These are phyloP conservation scores for Beauveria pseudobassiana DNA, from an alignment of 2,329 filamentous ascomycete genomes.

Conservation along the genomic window DNA sequence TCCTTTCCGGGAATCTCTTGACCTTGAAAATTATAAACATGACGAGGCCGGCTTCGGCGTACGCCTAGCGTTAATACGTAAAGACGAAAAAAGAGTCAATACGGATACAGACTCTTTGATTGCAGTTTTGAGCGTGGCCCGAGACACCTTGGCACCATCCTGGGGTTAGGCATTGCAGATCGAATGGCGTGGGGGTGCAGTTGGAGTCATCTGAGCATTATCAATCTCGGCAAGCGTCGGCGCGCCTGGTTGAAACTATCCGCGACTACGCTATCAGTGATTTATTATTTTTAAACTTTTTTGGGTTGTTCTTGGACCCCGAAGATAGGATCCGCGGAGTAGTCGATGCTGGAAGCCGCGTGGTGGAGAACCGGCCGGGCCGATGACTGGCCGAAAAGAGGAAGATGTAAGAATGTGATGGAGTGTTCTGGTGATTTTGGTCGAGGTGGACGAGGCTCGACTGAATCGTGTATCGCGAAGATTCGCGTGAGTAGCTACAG, in stretches of 20 bases:
- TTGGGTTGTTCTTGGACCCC: neutral
- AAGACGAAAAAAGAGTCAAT: too few relatives aligned
- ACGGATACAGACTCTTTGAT: too few relatives aligned
- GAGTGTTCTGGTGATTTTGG: neutral
- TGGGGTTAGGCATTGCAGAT: neutral
- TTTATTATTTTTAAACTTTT: too few relatives aligned
- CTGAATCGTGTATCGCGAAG: too few relatives aligned
- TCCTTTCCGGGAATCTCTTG: neutral
- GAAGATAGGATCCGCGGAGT: neutral
- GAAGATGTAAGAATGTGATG: neutral
- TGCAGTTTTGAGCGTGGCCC: neutral
- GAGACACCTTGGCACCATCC: neutral
- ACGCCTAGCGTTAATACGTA: neutral
- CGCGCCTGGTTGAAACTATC: neutral
- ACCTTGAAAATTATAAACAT: neutral
- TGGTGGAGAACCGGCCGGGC: neutral
- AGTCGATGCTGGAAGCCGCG: neutral
- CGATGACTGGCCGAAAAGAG: neutral
- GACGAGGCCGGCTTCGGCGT: neutral
- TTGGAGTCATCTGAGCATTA: slow-evolving; percentile 6
- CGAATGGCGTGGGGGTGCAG: neutral
- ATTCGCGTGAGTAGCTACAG: too few relatives aligned
- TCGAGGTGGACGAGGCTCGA: neutral
- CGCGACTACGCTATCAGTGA: slow-evolving; percentile 3
- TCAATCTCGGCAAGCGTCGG: slow-evolving; percentile 7